Evolutionary conservation across 768 basidiomycete genomes (phyloP), one percentile per base, ranked within the genome.

Genomic region (Cystofilobasidium bisporidii): DNA sequence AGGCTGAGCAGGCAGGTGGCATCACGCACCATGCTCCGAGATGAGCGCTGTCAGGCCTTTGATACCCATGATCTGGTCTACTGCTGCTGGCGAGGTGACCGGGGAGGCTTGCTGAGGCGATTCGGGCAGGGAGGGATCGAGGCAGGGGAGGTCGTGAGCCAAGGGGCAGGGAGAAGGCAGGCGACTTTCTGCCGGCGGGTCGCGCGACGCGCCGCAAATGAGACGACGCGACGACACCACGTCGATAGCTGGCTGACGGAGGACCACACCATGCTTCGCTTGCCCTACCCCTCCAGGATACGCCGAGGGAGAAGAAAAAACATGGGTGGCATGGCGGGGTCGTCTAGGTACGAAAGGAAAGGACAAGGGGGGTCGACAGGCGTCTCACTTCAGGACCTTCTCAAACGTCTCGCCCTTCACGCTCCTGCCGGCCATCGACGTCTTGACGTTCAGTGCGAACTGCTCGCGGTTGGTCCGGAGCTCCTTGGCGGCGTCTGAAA

Each of bases 401-500:
- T 88, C 87, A 74, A 90, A 99, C 71, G 83, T 81, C 69, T 85
- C 83, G 15, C 89, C 87, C 72, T 86, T 87, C 77, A 98, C 82
- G 57, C 78, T 78, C 59, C 83, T 84, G 0, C 96, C 96, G 22
- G 83, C 81, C 89, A 99, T 89, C 15, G 92, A 86, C 47, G 79
- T 79, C 79, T 87, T 89, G 75, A 98, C 96, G 74, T 94, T 92
- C 73, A 82, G 77, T 58, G 85, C 73, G 79, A 98, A 99, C 70
- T 83, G 81, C 8, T 91, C 87, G 56, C 93, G 82, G 76, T 88
- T 89, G 81, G 85, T 86, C 73, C 88, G 87, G 77, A 99, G 83
- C 76, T 98, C 94, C 76, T 89, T 84, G 24, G 96, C 96, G 18
- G 96, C 96, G 78, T 97, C 96, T 99, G 43, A 43, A 8, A 40